Conservation (phyloP, 169 alveolate genomes). For the Eimeria brunetti region DNA sequence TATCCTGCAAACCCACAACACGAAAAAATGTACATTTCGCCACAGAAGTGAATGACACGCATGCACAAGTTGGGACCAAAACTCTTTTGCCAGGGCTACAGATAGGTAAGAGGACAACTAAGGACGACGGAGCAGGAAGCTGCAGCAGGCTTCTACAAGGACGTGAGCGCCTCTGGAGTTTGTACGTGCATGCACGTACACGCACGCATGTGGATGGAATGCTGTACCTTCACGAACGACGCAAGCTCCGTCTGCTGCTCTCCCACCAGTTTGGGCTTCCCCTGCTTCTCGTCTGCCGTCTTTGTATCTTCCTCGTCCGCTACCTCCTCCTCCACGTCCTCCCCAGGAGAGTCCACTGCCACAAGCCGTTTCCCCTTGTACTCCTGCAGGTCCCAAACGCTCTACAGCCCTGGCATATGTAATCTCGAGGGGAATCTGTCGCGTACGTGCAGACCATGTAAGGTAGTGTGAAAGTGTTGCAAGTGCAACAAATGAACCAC, state of each 20-base stretch:
- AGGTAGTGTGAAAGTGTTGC: neutral
- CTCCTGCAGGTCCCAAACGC: constrained; percentile 35
- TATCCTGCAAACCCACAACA: constrained; percentile 69
- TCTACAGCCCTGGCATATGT: neutral
- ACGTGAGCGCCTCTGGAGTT: neutral
- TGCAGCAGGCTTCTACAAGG: neutral
- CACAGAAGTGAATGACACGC: neutral
- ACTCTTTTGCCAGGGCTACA: neutral
- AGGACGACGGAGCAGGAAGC: neutral
- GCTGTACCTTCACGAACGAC: constrained; percentile 82
- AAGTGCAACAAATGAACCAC: neutral
- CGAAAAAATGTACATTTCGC: neutral
- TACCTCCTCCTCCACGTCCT: constrained; percentile 76
- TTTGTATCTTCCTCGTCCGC: constrained; percentile 49
- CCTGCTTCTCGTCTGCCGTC: constrained; percentile 23
- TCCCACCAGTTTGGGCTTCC: constrained; percentile 78
- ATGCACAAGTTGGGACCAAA: neutral
- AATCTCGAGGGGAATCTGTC: neutral
- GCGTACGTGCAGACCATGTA: neutral
- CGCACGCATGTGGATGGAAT: neutral
- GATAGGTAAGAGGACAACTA: neutral
- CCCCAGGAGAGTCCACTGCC: constrained; percentile 82
- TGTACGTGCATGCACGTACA: neutral
- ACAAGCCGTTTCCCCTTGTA: constrained; percentile 82
- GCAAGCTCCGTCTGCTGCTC: constrained; percentile 81